phyloP scores from a whole-genome alignment of 768 basidiomycete species.

The Mycena galopus region DNA sequence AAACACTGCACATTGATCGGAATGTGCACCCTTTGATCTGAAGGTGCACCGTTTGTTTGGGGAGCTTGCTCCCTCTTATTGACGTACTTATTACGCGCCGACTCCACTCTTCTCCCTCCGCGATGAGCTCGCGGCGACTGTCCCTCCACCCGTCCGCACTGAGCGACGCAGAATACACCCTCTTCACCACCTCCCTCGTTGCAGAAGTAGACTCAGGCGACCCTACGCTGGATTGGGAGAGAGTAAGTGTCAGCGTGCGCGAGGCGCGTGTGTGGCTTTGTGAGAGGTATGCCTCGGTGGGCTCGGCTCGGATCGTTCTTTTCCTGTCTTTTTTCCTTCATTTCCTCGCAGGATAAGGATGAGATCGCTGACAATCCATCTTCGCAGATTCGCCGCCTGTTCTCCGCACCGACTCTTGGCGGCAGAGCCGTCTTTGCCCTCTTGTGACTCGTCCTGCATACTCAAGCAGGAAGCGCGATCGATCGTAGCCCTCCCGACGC shows the following conservation, averaged over 20 bases:
- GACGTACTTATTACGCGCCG: no score
- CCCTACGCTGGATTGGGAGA: conserved; percentile 26
- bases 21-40: no score
- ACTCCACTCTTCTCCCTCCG: neutral
- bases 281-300: conserved; percentile 55
- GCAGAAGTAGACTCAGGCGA: conserved; percentile 8
- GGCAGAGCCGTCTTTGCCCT: conserved; percentile 68
- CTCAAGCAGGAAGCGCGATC: conserved; percentile 54
- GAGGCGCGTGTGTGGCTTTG: conserved; percentile 68
- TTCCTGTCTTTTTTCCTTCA: neutral
- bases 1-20: no score
- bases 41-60: no score
- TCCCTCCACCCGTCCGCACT: conserved; percentile 67
- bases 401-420: conserved; percentile 51
- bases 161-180: conserved; percentile 60
- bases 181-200: conserved; percentile 63
- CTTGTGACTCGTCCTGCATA: conserved; percentile 62
- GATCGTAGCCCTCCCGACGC: conserved; percentile 50
- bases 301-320: conserved; percentile 42
- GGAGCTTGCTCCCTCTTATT: no score
- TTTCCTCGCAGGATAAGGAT: neutral
- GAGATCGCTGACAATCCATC: no score
- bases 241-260: conserved; percentile 57
- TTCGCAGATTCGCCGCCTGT: conserved; percentile 55
- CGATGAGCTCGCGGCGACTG: conserved; percentile 49